A percentile compares a stretch with the other conserved stretches of the same genome.
Conservation (phyloP, 176 grass and related monocot species). For the Musa schizocarpa region DNA sequence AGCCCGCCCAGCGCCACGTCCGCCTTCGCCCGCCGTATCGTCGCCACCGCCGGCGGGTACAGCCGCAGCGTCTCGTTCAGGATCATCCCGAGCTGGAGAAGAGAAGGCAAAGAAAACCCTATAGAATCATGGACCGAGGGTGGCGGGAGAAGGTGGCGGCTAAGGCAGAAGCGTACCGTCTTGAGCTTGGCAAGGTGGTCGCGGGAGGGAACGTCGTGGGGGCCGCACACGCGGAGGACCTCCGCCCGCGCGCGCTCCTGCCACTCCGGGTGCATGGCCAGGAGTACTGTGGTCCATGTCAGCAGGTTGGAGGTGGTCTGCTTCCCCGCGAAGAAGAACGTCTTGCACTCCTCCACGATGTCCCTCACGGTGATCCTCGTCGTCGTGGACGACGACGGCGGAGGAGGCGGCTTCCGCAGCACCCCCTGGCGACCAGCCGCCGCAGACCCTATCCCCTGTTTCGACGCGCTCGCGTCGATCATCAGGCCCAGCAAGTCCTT, state of each 20-base stretch:
- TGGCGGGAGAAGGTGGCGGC: background rate
- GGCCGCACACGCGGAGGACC: conserved; percentile 70
- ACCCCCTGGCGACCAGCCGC: background rate
- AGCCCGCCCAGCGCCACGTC: conserved; percentile 70
- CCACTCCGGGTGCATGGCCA: conserved; percentile 95
- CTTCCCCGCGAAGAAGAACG: conserved; percentile 98
- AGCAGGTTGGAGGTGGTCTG: conserved; percentile 96
- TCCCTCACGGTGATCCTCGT: conserved; percentile 52
- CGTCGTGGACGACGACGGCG: conserved; percentile 19
- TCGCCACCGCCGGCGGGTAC: conserved; percentile 95
- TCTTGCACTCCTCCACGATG: conserved; percentile 99
- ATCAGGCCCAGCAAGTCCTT: conserved; percentile 92
- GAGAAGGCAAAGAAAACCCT: no score
- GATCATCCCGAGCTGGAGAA: conserved; percentile 70
- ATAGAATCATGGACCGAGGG: background rate
- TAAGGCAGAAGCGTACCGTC: conserved; percentile 34
- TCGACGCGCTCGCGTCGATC: conserved; percentile 47
- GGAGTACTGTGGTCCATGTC: conserved; percentile 84
- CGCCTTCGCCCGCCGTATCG: conserved; percentile 69
- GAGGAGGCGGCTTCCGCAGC: no score
- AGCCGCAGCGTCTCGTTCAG: conserved; percentile 88
- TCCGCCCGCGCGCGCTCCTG: conserved; percentile 76
- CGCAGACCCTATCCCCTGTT: background rate
- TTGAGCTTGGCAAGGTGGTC: conserved; percentile 89
- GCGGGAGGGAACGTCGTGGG: conserved; percentile 46